phyloP scores from a whole-genome alignment of 1,284 basidiomycete species.

The Inonotus obliquus region DNA sequence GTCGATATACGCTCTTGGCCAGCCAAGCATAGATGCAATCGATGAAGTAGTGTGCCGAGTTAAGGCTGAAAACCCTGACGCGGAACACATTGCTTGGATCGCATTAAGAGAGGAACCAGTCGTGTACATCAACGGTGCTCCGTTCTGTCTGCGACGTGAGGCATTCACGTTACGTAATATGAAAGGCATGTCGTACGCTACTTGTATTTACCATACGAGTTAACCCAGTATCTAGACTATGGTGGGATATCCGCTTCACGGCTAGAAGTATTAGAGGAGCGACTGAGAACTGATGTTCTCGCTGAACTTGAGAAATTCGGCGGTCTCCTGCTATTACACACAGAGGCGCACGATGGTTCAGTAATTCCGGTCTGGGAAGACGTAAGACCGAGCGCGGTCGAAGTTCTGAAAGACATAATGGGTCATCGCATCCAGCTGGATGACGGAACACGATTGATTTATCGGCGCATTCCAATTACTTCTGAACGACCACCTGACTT shows the following conservation, averaged over 20 bases:
- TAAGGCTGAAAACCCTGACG: constrained; percentile 54
- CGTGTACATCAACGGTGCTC: constrained; percentile 88
- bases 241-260: constrained; percentile 88
- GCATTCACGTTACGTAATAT: constrained; percentile 81
- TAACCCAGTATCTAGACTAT: constrained; percentile 57
- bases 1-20: constrained; percentile 89
- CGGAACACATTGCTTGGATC: constrained; percentile 81
- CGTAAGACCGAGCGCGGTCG: constrained; percentile 71
- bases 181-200: constrained; percentile 47
- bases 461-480: constrained; percentile 89
- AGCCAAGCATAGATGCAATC: constrained; percentile 91
- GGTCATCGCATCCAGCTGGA: constrained; percentile 42
- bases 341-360: constrained; percentile 83
- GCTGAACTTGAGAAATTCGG: constrained; percentile 81
- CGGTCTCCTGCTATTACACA: constrained; percentile 85
- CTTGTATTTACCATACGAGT: not conserved
- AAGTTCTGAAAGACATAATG: constrained; percentile 92
- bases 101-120: constrained; percentile 93
- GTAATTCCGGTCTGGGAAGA: constrained; percentile 97
- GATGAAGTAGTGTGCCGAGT: constrained; percentile 77
- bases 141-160: constrained; percentile 76
- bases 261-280: constrained; percentile 86
- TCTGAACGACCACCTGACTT: constrained; percentile 72
- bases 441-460: constrained; percentile 62
- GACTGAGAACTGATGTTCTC: constrained; percentile 87